phyloP scores from a whole-genome alignment of 768 basidiomycete genomes.

The Lactarius pseudohatsudake region DNA sequence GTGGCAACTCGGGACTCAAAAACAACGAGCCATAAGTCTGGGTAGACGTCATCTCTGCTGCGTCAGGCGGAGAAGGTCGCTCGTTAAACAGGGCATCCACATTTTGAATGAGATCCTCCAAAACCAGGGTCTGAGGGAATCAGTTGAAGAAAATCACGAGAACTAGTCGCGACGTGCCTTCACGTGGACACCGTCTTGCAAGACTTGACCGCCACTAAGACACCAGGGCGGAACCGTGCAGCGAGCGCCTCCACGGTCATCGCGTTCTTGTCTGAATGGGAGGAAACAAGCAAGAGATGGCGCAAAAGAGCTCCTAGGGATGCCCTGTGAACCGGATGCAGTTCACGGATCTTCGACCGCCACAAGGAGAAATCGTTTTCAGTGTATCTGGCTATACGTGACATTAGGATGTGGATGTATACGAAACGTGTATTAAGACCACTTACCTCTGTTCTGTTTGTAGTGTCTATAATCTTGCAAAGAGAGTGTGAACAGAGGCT shows the following conservation, averaged over 20 bases:
- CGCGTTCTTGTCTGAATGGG: neutral
- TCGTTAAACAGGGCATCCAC: neutral
- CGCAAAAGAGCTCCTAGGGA: neutral
- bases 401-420: neutral
- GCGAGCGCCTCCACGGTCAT: neutral
- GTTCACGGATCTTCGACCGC: neutral
- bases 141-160: neutral
- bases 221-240: neutral
- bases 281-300: neutral
- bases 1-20: neutral
- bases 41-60: neutral
- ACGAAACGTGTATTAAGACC: neutral
- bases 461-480: neutral
- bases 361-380: neutral
- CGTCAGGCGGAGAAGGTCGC: neutral
- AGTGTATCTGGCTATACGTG: neutral
- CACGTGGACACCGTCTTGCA: neutral
- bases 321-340: neutral
- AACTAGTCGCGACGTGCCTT: neutral
- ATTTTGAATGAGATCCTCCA: slow-evolving; percentile 5
- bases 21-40: neutral
- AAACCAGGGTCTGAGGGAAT: neutral
- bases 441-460: neutral
- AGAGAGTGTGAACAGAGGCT: neutral
- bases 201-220: neutral